Base-by-base conservation (phyloP, 306 rosid genomes). In the Sicyos baderoa region DNA sequence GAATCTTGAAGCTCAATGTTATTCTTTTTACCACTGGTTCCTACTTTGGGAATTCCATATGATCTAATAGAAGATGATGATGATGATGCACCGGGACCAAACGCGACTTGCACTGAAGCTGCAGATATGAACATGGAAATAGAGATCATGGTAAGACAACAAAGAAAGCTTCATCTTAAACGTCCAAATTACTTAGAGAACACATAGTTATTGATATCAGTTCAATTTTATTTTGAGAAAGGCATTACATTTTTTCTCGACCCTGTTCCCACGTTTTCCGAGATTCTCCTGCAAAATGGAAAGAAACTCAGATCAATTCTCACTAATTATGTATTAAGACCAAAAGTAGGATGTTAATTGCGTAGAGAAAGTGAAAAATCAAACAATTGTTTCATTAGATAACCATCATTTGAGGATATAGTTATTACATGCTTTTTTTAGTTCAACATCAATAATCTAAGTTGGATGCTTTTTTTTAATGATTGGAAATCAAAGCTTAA, bases 21-120 rank as follows among this genome's bases (percentile, higher is more conserved):
- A 49, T 77, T 76, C 53, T 73, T 78, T 79, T 76, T 78, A 49
- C 85, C 63, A 49, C 59, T 27, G 45, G 40, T 68, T 4, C 50
- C 75, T 12, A 61, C 66, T 65, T 78, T 83, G 40, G 75, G 77
- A 49, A 37, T 68, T 49, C 88, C 89, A 58, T 52, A 79, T 54
- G 79, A 66, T 76, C 87, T 82, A 45, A 84, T 66, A 29, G 79
- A 52, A 74, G 76, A 4, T 16, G 86, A 50, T 68, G 86, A 50
- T 68, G 88, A 70, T 68, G 90, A 75, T 73, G 69, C 77, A 47
- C 81, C 88, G 0, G 88, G 91, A 74, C 96, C 91, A 80, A 89
- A 88, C 50, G 94, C 86, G 65, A 86, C 96, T 77, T 82, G 81
- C 58, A 76, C 77, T 49, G 74, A 73, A 57, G 95, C 98, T 93